A percentile compares a stretch with the other conserved stretches of the same genome.
Conservation (phyloP, 768 basidiomycete species). For the Podaxis pistillaris region DNA sequence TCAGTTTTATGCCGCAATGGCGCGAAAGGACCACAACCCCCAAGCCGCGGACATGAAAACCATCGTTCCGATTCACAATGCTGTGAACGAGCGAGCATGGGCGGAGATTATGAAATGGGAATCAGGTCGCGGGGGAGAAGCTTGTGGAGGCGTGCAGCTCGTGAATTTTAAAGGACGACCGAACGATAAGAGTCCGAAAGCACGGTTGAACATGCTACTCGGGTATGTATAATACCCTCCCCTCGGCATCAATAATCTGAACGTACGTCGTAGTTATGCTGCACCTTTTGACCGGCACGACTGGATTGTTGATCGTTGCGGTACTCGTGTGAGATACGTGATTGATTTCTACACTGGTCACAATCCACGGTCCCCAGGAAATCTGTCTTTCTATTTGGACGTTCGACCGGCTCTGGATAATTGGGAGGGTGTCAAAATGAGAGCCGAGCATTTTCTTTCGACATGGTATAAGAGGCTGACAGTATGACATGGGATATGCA, state of each 20-base stretch:
- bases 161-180: slow-evolving; percentile 92
- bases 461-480: slow-evolving; percentile 11
- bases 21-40: slow-evolving; percentile 90
- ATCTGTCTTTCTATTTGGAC: slow-evolving; percentile 89
- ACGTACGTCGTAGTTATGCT: slow-evolving; percentile 61
- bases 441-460: slow-evolving; percentile 43
- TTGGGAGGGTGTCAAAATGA: slow-evolving; percentile 92
- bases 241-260: slow-evolving; percentile 8
- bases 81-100: slow-evolving; percentile 96
- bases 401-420: slow-evolving; percentile 91
- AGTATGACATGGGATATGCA: slow-evolving; percentile 2
- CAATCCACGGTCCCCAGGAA: slow-evolving; percentile 40
- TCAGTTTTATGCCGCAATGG: slow-evolving; percentile 99
- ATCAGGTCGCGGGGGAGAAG: slow-evolving; percentile 72
- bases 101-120: slow-evolving; percentile 83
- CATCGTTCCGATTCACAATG: slow-evolving; percentile 98
- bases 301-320: slow-evolving; percentile 95
- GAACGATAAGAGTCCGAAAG: slow-evolving; percentile 74
- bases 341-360: slow-evolving; percentile 98
- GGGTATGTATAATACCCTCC: slow-evolving; percentile 58
- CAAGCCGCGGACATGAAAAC: slow-evolving; percentile 88
- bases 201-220: slow-evolving; percentile 75
- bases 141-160: slow-evolving; percentile 78
- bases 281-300: slow-evolving; percentile 97
- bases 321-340: slow-evolving; percentile 84